phyloP scores from a whole-genome alignment of 306 rosid genomes.

The Begonia masoniana region DNA sequence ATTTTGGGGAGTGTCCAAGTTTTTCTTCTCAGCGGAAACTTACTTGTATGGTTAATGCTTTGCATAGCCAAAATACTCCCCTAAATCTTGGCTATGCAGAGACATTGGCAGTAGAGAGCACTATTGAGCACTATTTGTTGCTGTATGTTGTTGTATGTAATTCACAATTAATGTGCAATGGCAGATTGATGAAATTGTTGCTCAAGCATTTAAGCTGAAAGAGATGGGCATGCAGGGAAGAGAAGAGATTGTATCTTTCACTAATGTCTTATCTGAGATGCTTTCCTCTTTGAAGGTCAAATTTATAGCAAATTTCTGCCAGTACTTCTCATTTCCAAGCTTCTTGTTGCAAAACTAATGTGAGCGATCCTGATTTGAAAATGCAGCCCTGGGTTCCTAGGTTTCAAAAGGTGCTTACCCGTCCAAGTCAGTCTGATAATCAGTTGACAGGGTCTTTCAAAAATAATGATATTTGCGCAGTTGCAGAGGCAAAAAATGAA shows the following conservation, averaged over 20 bases:
- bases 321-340: background rate
- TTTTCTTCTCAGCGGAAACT: too few species aligned
- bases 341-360: constrained; percentile 8
- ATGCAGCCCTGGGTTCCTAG: constrained; percentile 77
- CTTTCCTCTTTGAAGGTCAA: constrained; percentile 67
- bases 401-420: constrained; percentile 39
- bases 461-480: constrained; percentile 11
- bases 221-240: constrained; percentile 26
- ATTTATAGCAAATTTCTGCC: constrained; percentile 1
- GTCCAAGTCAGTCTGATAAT: constrained; percentile 13
- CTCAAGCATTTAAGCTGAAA: constrained; percentile 38
- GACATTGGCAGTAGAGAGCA: background rate
- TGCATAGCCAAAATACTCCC: too few species aligned
- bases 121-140: background rate
- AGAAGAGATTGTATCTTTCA: constrained; percentile 46
- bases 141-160: background rate
- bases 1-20: too few species aligned
- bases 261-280: constrained; percentile 43
- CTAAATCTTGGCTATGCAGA: background rate
- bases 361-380: constrained; percentile 9
- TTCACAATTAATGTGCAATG: constrained; percentile 10
- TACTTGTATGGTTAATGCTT: too few species aligned
- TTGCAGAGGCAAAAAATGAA: constrained; percentile 13
- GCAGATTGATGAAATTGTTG: constrained; percentile 80
- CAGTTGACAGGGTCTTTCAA: constrained; percentile 8